Percentiles rank a stretch among this genome's conserved stretches.
phyloP scores from a whole-genome alignment of 805 yeast species.

The Lachancea fermentati region DNA sequence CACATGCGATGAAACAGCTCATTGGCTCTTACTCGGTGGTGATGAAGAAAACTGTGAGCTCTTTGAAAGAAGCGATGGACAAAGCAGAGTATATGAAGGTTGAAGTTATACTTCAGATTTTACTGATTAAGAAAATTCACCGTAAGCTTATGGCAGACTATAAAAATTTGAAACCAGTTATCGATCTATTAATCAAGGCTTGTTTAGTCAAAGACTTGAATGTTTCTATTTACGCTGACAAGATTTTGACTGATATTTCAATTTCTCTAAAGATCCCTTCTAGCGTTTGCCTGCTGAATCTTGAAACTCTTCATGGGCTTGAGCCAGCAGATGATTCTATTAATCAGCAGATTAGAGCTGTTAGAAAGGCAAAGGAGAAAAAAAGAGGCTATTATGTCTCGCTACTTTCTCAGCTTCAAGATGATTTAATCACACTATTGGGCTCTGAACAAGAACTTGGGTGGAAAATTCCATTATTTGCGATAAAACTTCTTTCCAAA shows the following conservation, averaged over 20 bases:
- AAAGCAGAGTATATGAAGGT: slow-evolving; percentile 47
- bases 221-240: slow-evolving; percentile 50
- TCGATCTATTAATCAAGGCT: slow-evolving; percentile 48
- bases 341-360: slow-evolving; percentile 52
- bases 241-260: slow-evolving; percentile 41
- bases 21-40: slow-evolving; percentile 61
- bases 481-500: slow-evolving; percentile 45
- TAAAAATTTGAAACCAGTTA: slow-evolving; percentile 42
- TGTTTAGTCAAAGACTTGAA: slow-evolving; percentile 50
- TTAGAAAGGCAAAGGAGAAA: slow-evolving; percentile 55
- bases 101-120: slow-evolving; percentile 57
- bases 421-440: slow-evolving; percentile 25
- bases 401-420: slow-evolving; percentile 40
- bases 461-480: slow-evolving; percentile 53
- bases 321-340: slow-evolving; percentile 58
- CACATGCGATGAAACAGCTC: slow-evolving; percentile 63
- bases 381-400: slow-evolving; percentile 44
- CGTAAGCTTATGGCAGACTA: slow-evolving; percentile 54
- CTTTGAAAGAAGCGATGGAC: slow-evolving; percentile 45
- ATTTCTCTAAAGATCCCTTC: slow-evolving; percentile 44
- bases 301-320: slow-evolving; percentile 36
- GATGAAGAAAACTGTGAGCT: slow-evolving; percentile 36
- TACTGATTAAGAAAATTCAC: slow-evolving; percentile 53
- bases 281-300: slow-evolving; percentile 46
- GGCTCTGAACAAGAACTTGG: slow-evolving; percentile 23